A percentile compares a stretch with the other conserved stretches of the same genome.
phyloP scores from a whole-genome alignment of 2,329 filamentous ascomycete species.

The Alternaria solani region DNA sequence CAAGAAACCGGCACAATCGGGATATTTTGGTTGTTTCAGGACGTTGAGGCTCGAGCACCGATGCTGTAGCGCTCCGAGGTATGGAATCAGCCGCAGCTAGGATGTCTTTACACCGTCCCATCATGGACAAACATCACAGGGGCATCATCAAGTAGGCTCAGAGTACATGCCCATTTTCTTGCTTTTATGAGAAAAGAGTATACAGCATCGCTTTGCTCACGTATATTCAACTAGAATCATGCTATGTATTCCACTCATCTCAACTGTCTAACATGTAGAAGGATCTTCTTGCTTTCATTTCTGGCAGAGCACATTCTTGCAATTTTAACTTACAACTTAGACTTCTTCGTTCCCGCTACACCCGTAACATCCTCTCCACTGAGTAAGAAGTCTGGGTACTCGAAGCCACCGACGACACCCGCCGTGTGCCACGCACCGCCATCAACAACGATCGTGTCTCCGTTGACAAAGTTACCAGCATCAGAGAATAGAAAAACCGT shows the following conservation, averaged over 20 bases:
- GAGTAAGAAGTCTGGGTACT: conserved; percentile 68
- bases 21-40: background rate
- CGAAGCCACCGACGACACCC: conserved; percentile 51
- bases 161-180: background rate
- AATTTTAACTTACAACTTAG: conserved; percentile 57
- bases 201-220: background rate
- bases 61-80: background rate
- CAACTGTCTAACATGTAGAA: background rate
- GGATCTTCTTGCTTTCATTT: background rate
- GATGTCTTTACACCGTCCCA: background rate
- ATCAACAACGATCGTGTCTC: conserved; percentile 75
- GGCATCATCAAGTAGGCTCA: background rate
- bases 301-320: background rate
- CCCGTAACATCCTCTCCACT: conserved; percentile 61
- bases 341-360: conserved; percentile 65
- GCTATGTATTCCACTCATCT: background rate
- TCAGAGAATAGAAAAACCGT: conserved; percentile 90
- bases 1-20: background rate
- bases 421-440: conserved; percentile 61
- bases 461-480: conserved; percentile 85
- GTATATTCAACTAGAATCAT: background rate
- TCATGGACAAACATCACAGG: background rate
- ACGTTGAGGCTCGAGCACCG: background rate
- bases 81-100: background rate
- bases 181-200: too few species aligned